These are phyloP conservation scores for Aspergillus sp. DNA, from an alignment of 2,329 filamentous ascomycete genomes.

Conservation along the genomic window DNA sequence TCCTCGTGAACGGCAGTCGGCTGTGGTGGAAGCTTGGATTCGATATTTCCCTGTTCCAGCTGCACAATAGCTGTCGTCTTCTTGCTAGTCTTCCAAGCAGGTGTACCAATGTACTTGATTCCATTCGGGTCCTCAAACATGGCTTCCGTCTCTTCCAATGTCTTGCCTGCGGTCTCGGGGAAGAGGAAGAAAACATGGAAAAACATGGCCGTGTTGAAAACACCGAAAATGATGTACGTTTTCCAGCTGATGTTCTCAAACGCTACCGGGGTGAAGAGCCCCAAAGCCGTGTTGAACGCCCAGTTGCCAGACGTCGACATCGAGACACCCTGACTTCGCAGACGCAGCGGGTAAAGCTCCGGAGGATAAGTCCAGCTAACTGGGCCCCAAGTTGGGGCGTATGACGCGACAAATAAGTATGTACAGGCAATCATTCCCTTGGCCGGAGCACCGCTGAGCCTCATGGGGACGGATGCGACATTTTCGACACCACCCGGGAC, in stretches of 20 bases:
- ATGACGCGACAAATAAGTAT: conserved; percentile 59
- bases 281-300: conserved; percentile 48
- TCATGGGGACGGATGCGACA: conserved; percentile 34
- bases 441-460: conserved; percentile 42
- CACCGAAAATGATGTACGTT: conserved; percentile 67
- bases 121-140: conserved; percentile 52
- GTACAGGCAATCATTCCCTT: conserved; percentile 65
- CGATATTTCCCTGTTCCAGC: conserved; percentile 16
- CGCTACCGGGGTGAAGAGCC: conserved; percentile 47
- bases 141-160: conserved; percentile 70
- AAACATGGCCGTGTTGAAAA: conserved; percentile 62
- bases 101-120: conserved; percentile 21
- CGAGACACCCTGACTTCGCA: conserved; percentile 58
- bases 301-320: conserved; percentile 56
- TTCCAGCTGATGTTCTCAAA: conserved; percentile 49
- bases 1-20: too few species aligned
- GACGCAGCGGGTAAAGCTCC: conserved; percentile 46
- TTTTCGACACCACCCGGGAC: conserved; percentile 37
- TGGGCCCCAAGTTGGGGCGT: conserved; percentile 59
- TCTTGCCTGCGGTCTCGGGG: conserved; percentile 66
- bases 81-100: conserved; percentile 37
- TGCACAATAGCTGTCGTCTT: conserved; percentile 8
- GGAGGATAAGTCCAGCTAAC: conserved; percentile 54
- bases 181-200: conserved; percentile 62
- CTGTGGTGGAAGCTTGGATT: conserved; percentile 4